Evolutionary conservation across 2,329 filamentous ascomycete species (phyloP).

Genomic region (Colletotrichum cuscutae): DNA sequence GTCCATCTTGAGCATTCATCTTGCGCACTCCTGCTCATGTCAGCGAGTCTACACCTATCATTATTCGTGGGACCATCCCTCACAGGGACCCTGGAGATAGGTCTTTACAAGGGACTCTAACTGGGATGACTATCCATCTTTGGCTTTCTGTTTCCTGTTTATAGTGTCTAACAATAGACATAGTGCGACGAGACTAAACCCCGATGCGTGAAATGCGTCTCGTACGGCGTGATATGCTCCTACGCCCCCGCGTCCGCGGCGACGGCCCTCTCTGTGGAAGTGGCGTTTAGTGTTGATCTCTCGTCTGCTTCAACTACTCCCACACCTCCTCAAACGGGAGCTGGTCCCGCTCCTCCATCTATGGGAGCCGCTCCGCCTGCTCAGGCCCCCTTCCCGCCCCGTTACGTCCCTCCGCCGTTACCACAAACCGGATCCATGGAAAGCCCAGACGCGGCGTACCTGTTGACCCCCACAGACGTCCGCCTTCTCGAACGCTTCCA

Average conservation of each 20-base stretch:
- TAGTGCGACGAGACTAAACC: conserved; percentile 45
- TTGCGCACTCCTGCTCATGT: background rate
- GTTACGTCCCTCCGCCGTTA: conserved; percentile 31
- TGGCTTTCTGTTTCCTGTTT: background rate
- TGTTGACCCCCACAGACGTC: conserved; percentile 45
- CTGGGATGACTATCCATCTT: conserved; percentile 42
- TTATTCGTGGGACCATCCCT: background rate
- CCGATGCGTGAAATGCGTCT: conserved; percentile 57
- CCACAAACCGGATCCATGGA: conserved; percentile 20
- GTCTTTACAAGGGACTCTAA: background rate
- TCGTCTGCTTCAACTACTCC: background rate
- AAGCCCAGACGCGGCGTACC: conserved; percentile 43
- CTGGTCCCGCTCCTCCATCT: background rate
- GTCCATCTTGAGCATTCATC: background rate
- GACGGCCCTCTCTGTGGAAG: conserved; percentile 37
- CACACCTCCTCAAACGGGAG: background rate
- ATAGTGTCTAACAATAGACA: background rate
- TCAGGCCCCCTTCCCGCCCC: conserved; percentile 30
- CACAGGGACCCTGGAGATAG: background rate
- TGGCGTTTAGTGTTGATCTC: conserved; percentile 8
- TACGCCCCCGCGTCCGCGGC: conserved; percentile 47
- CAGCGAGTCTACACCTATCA: background rate
- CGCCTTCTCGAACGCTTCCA: conserved; percentile 54
- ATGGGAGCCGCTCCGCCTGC: background rate
- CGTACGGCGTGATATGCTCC: conserved; percentile 59